Evolutionary conservation across 2,329 filamentous ascomycete genomes (phyloP), one percentile per base, ranked within the genome.

Genomic region (Simplicillium sp.): DNA sequence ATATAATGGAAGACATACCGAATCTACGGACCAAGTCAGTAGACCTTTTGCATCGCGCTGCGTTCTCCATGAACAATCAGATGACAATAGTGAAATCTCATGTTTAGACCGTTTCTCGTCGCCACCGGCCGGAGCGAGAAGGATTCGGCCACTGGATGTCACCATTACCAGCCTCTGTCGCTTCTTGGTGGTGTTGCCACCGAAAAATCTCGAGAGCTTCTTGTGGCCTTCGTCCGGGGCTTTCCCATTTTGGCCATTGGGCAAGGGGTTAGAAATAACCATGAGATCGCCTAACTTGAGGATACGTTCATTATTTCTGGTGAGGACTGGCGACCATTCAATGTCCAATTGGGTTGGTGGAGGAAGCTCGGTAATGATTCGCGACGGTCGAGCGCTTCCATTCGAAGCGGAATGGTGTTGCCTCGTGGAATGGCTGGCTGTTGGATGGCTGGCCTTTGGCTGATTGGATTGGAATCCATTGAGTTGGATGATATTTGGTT

Each of bases 331-430:
- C 1, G 90, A 96, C 92, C 92, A 98, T 62, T 98, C 92, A 43
- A 98, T 94, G 56, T 98, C 92, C 18, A 98, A 70, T 59, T 97
- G 92, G 38, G 86, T 95, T 1, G 92, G 92, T n/a, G 92, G 90
- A 13, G 92, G 88, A 9, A 98, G 72, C 60, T 98, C 92, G 1
- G 92, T 97, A 45, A 98, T 94, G 45, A 96, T 80, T 46, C 88
- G 74, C 2, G 85, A 75, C 28, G 88, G 84, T 41, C 87, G 70
- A 18, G 68, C 65, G 29, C 62, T 58, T 29, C 68, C 69, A 40
- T 73, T 75, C 2, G 58, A 56, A 17, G 53, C 45, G 44, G 48
- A 58, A 45, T 52, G 59, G 54, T 59, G 59, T 39, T 58, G 64
- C 49, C 61, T 61, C 18, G 64, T 51, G 35, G 50, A 49, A 11